A percentile compares a stretch with the other conserved stretches of the same genome.
Conservation (phyloP, 768 basidiomycete genomes). For the Hydnomerulius pinastri region DNA sequence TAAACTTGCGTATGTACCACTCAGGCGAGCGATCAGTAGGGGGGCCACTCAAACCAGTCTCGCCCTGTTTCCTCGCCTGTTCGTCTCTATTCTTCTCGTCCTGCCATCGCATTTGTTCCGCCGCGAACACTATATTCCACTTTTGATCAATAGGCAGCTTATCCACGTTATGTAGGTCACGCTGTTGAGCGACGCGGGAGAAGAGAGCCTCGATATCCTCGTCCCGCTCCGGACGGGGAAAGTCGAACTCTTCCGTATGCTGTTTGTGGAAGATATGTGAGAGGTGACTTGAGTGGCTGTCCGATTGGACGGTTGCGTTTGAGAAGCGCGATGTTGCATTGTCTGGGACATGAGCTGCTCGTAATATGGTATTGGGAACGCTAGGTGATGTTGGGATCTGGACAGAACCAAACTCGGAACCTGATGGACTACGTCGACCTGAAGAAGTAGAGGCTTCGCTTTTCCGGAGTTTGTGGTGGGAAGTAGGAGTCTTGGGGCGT, state of each 20-base stretch:
- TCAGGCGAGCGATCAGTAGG: slow-evolving; percentile 77
- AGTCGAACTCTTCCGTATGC: slow-evolving; percentile 60
- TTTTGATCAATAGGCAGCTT: slow-evolving; percentile 78
- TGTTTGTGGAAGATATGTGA: slow-evolving; percentile 58
- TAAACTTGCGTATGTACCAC: slow-evolving; percentile 90
- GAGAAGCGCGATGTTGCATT: slow-evolving; percentile 63
- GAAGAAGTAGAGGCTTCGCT: slow-evolving; percentile 61
- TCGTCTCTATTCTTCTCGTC: slow-evolving; percentile 68
- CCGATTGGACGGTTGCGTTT: slow-evolving; percentile 40
- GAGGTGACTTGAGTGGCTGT: slow-evolving; percentile 44
- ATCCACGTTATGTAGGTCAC: slow-evolving; percentile 63
- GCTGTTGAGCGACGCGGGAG: slow-evolving; percentile 69
- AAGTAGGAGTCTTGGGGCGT: slow-evolving; percentile 36
- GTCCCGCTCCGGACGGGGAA: slow-evolving; percentile 75
- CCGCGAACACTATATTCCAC: slow-evolving; percentile 87
- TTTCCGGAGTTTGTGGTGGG: slow-evolving; percentile 38
- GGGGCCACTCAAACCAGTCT: slow-evolving; percentile 53
- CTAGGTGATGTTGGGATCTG: slow-evolving; percentile 34
- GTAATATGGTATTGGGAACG: slow-evolving; percentile 38
- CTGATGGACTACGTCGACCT: slow-evolving; percentile 48
- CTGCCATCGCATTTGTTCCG: slow-evolving; percentile 78
- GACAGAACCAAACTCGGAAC: slow-evolving; percentile 55
- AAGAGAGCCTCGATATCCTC: slow-evolving; percentile 82
- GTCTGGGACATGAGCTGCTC: slow-evolving; percentile 61
- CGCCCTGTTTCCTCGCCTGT: slow-evolving; percentile 59